Conservation (phyloP, 805 yeast species). For the Candida khao-thaluensis region DNA sequence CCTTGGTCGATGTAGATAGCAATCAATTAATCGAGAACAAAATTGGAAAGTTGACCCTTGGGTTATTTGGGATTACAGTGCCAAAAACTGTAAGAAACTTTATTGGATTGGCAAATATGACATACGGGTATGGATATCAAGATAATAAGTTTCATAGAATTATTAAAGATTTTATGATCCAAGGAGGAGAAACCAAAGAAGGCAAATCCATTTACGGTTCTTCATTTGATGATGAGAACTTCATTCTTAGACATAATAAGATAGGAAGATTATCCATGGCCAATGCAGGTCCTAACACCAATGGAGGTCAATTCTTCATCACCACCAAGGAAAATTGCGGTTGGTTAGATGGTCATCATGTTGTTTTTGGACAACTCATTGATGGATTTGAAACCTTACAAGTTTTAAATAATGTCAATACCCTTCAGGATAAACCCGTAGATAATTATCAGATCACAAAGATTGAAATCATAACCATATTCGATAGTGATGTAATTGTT, state of each 20-base stretch:
- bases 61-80: conserved; percentile 62
- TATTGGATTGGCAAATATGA: conserved; percentile 26
- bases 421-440: conserved; percentile 19
- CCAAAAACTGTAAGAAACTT: conserved; percentile 48
- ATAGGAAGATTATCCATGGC: conserved; percentile 90
- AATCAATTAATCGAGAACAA: conserved; percentile 6
- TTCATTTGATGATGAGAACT: conserved; percentile 54
- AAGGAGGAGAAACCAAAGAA: conserved; percentile 35
- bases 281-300: conserved; percentile 51
- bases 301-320: conserved; percentile 49
- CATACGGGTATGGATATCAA: conserved; percentile 59
- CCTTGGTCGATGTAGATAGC: conserved; percentile 15
- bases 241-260: conserved; percentile 64
- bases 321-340: conserved; percentile 24
- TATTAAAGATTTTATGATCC: conserved; percentile 37
- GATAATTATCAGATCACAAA: conserved; percentile 18
- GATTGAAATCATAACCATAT: conserved; percentile 12
- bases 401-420: conserved; percentile 15
- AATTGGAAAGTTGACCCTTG: conserved; percentile 52
- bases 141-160: conserved; percentile 53
- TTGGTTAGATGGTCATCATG: conserved; percentile 83
- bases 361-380: conserved; percentile 88
- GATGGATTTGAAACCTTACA: conserved; percentile 85
- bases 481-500: conserved; percentile 11
- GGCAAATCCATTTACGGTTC: conserved; percentile 66